Conservation (phyloP, 2,329 filamentous ascomycete species). For the Niveomyces coronatus region DNA sequence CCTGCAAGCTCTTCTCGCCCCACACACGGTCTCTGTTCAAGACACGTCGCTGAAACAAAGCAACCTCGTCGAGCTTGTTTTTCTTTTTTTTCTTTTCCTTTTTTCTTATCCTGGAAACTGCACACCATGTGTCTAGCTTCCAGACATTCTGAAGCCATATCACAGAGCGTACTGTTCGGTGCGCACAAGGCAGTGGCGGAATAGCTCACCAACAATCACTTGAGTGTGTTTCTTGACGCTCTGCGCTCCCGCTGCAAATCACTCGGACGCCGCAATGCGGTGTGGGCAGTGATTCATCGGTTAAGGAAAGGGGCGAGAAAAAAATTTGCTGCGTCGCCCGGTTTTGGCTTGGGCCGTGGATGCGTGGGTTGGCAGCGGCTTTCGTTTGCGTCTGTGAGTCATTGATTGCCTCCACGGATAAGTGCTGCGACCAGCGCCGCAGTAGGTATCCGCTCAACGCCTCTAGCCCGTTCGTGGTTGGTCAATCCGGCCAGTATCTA, state of each 20-base stretch:
- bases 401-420: constrained; percentile 8
- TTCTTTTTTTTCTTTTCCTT: not conserved
- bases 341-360: not conserved
- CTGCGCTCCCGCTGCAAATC: too few relatives aligned
- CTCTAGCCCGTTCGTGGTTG: constrained; percentile 1
- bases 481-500: constrained; percentile 3
- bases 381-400: constrained; percentile 11
- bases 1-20: constrained; percentile 12
- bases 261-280: too few relatives aligned
- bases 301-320: too few relatives aligned
- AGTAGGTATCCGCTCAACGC: not conserved
- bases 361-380: not conserved
- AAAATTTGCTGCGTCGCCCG: constrained; percentile 1
- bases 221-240: too few relatives aligned
- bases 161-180: too few relatives aligned
- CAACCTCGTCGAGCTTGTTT: not conserved
- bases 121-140: not conserved
- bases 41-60: too few relatives aligned
- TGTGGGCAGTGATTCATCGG: too few relatives aligned
- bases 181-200: too few relatives aligned
- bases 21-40: constrained; percentile 11
- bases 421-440: constrained; percentile 9
- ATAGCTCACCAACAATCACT: too few relatives aligned
- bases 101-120: not conserved
- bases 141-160: not conserved